These are phyloP conservation scores for Grosmannia clavigera DNA, from an alignment of 2,329 filamentous ascomycete genomes.

Conservation along the genomic window DNA sequence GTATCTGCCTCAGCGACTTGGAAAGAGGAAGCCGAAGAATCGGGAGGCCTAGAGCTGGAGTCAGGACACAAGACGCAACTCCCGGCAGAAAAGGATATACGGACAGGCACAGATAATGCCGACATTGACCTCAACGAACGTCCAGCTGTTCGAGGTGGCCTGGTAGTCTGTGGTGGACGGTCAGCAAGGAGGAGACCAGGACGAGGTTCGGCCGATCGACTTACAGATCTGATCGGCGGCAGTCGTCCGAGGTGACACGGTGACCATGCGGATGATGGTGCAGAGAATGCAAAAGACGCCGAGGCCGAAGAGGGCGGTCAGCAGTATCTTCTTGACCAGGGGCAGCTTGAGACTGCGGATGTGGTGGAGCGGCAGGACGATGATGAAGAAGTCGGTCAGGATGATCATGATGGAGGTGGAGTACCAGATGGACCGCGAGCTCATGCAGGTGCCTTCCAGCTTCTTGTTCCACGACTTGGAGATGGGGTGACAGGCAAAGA, in stretches of 20 bases:
- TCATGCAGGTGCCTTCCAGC: constrained; percentile 4
- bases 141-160: constrained; percentile 12
- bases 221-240: constrained; percentile 1
- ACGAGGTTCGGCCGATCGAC: not conserved
- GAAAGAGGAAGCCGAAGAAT: not conserved
- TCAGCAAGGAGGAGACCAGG: not conserved
- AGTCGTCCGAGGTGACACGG: constrained; percentile 1
- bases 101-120: constrained; percentile 12
- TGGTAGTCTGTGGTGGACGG: constrained; percentile 9
- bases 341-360: constrained; percentile 9
- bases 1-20: not conserved
- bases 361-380: constrained; percentile 10
- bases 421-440: constrained; percentile 1
- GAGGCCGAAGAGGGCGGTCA: not conserved
- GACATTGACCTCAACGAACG: constrained; percentile 10
- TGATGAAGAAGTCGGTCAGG: constrained; percentile 10
- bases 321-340: not conserved
- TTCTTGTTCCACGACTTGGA: constrained; percentile 19
- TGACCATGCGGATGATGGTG: constrained; percentile 4
- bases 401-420: constrained; percentile 8
- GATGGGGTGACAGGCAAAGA: constrained; percentile 29
- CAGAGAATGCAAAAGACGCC: constrained; percentile 1
- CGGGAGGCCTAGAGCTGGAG: not conserved
- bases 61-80: not conserved
- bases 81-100: not conserved